Base-by-base conservation (phyloP, 371 early-diverging fungal genomes). In the Mucor lusitanicus region DNA sequence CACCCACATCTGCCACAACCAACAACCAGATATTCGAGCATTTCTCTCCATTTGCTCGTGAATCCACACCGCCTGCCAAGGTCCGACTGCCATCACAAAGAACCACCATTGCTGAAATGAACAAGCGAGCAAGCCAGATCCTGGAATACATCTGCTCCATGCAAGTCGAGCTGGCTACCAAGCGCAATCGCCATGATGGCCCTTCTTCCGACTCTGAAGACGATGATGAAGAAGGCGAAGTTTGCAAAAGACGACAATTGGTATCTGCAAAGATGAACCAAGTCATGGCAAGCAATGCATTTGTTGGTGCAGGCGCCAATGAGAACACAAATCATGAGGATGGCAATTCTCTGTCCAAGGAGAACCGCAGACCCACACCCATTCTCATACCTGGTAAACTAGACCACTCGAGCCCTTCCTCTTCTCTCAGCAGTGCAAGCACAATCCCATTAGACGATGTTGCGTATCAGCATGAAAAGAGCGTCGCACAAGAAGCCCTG, bases 51-150 rank as follows among this genome's bases (percentile, higher is more conserved):
- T 60, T 54, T 25, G 67, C 70, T 19, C 69, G 73, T 55, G 74
- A 71, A 50, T 35, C 65, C 13, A 64, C 73, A 1, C 78, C 81
- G 1, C 83, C 88, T 12, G 73, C 82, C 25, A 80, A 76, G 57
- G 68, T 82, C 23, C 81, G 85, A 48, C 70, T 75, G 35, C 85
- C 86, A 3, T 72, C 81, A 46, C 67, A 84, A 33, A 67, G 74
- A 35, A 79, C 83, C 75, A 76, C 80, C 9, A 66, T 88, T 13
- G 66, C 71, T 32, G 87, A 88, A 57, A 88, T 86, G 88, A 84
- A 73, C 64, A 79, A 80, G 69, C 80, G 88, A 37, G 79, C 84
- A 30, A 83, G 84, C 62, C 84, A 83, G 28, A 72, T 88, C 27
- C 68, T 85, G 37, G 86, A 88, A 48, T 88, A 85, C 59, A 81